Base-by-base conservation (phyloP, 805 yeast genomes). In the Nakazawaea wickerhamii region DNA sequence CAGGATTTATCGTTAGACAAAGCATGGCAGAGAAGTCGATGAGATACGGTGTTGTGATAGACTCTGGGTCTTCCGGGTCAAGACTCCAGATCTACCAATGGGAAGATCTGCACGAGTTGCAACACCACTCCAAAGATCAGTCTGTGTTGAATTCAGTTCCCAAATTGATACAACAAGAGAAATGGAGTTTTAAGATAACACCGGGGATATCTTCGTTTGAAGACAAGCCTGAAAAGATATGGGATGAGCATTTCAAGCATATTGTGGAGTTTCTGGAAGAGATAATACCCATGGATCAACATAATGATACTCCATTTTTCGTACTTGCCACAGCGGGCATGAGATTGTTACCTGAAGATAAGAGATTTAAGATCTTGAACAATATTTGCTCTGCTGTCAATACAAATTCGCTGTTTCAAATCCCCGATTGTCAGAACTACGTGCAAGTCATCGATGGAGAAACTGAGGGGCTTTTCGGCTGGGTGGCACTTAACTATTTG, bases 251-350 rank as follows among this genome's bases (percentile, higher is more conserved):
- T 60, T 75, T 86, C 49, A 62, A 73, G 46, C 71, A 74, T 3
- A 63, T 93, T 38, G 66, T 90, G 14, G 67, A 75, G 36, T 78
- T 79, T 58, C 97, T 96, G 0, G 74, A 77, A 51, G 59, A 63
- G 4, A 73, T 84, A 18, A 77, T 93, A 6, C 98, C 98, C 0
- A 53, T 57, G 23, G 71, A 71, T 0, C 68, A 74, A 42, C 76
- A 79, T 50, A 47, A 59, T 1, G 74, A 75, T 4, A 91, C 98
- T 0, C 98, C 99, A 0, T 73, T 93, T 1, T 93, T 79, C 51
- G 76, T 93, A n/a, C 77, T 86, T 51, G 95, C 98, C 3, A 93
- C 99, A 0, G 99, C 99, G 4, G 99, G 99, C 2, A 88, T 93
- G 95, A 73, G 99, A 48, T 64, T 93, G 32, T 57, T 91, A 35